phyloP scores from a whole-genome alignment of 2,329 filamentous ascomycete genomes.

The Aureobasidium leucospermi region DNA sequence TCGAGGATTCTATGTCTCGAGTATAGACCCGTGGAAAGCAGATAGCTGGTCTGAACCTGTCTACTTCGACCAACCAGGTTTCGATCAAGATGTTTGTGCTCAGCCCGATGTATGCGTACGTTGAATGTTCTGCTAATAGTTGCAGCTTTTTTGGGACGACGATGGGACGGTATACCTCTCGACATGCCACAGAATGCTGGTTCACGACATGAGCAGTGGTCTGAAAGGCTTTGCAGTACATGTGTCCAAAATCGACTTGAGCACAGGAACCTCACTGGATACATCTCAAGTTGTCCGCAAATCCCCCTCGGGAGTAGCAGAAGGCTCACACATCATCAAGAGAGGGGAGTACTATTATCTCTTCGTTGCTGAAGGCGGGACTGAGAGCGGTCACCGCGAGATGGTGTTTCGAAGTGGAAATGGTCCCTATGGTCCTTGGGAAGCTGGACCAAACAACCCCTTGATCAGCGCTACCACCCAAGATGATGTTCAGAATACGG shows the following conservation, averaged over 20 bases:
- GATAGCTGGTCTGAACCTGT: conserved; percentile 47
- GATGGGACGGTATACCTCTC: conserved; percentile 45
- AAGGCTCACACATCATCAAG: conserved; percentile 53
- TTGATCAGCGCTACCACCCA: conserved; percentile 46
- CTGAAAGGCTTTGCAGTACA: conserved; percentile 49
- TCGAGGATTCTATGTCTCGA: conserved; percentile 48
- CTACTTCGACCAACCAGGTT: conserved; percentile 48
- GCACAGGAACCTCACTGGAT: conserved; percentile 35
- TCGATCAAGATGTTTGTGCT: conserved; percentile 44
- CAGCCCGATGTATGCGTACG: neutral
- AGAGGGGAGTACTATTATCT: conserved; percentile 54
- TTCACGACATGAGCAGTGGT: conserved; percentile 31
- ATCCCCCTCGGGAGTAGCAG: conserved; percentile 38
- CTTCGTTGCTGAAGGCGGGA: conserved; percentile 46
- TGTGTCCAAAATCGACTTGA: conserved; percentile 37
- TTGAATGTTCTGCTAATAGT: neutral
- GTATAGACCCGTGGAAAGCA: conserved; percentile 46
- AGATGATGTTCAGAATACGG: conserved; percentile 45
- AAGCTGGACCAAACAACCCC: conserved; percentile 49
- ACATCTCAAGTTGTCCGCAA: conserved; percentile 29
- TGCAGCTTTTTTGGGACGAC: conserved; percentile 42
- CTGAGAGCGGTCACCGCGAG: conserved; percentile 53
- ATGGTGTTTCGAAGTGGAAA: conserved; percentile 50
- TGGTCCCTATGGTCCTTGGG: conserved; percentile 54
- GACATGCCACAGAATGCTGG: conserved; percentile 21